phyloP scores from a whole-genome alignment of 2,329 filamentous ascomycete species.

The Trichophyton simii region DNA sequence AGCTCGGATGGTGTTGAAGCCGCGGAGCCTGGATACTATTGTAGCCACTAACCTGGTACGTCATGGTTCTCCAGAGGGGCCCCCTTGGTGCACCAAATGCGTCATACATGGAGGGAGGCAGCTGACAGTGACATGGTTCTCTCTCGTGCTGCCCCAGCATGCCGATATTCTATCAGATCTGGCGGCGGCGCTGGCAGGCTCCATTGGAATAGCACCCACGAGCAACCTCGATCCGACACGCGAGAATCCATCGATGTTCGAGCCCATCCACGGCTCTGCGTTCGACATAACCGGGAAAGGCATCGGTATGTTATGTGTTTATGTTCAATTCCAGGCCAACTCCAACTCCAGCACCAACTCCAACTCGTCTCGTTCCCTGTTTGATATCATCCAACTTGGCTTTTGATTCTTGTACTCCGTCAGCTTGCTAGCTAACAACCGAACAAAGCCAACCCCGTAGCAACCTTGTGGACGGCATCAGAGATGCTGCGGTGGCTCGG shows the following conservation, averaged over 20 bases:
- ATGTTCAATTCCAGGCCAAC: neutral
- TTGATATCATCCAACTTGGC: neutral
- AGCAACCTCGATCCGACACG: slow-evolving; percentile 54
- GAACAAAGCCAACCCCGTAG: slow-evolving; percentile 46
- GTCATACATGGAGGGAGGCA: neutral
- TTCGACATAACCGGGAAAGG: slow-evolving; percentile 54
- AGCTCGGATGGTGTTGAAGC: slow-evolving; percentile 41
- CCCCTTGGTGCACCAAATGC: too few species aligned
- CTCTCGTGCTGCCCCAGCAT: slow-evolving; percentile 22
- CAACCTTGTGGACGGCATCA: slow-evolving; percentile 56
- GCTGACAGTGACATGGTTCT: neutral
- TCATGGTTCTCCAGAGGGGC: too few species aligned
- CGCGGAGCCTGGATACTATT: slow-evolving; percentile 39
- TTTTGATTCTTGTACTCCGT: neutral
- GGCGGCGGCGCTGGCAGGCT: slow-evolving; percentile 56
- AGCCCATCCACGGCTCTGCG: slow-evolving; percentile 52
- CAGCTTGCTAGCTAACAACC: neutral
- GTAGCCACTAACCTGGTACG: slow-evolving; percentile 39
- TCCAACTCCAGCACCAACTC: neutral
- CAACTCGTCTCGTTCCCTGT: neutral
- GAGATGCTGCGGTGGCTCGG: slow-evolving; percentile 58
- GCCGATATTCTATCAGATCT: slow-evolving; percentile 60
- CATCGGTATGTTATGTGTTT: slow-evolving; percentile 20
- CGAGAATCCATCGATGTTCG: slow-evolving; percentile 49
- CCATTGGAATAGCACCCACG: slow-evolving; percentile 60